Conservation (phyloP, 768 basidiomycete species). For the Russula sp. region DNA sequence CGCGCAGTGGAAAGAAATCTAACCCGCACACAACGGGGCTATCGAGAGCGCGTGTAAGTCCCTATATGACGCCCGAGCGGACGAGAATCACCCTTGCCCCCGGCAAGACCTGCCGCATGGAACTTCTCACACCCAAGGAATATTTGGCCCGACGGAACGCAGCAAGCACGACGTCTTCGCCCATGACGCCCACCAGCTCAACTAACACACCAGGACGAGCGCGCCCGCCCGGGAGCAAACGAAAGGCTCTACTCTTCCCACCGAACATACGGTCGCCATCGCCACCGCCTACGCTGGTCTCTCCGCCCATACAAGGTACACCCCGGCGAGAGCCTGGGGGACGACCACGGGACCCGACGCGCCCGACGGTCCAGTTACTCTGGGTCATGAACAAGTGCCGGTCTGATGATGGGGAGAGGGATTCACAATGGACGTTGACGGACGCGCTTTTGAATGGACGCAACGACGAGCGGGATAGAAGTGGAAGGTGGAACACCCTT, state of each 20-base stretch:
- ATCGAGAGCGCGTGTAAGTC: neutral
- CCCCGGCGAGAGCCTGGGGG: neutral
- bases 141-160: too few species aligned
- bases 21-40: neutral
- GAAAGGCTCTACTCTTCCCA: neutral
- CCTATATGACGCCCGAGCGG: neutral
- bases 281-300: neutral
- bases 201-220: neutral
- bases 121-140: conserved; percentile 3
- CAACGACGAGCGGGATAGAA: neutral
- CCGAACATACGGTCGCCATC: too few species aligned
- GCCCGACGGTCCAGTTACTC: neutral
- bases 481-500: neutral
- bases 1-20: neutral
- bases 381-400: conserved; percentile 4
- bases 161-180: neutral
- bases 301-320: neutral
- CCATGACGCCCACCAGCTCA: too few species aligned
- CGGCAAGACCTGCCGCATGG: neutral
- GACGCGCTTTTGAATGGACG: conserved; percentile 4
- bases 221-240: neutral
- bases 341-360: neutral
- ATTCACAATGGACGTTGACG: neutral
- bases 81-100: too few species aligned
- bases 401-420: neutral